Evolutionary conservation across 768 basidiomycete genomes (phyloP).

Genomic region (Leccinum truebloodii): DNA sequence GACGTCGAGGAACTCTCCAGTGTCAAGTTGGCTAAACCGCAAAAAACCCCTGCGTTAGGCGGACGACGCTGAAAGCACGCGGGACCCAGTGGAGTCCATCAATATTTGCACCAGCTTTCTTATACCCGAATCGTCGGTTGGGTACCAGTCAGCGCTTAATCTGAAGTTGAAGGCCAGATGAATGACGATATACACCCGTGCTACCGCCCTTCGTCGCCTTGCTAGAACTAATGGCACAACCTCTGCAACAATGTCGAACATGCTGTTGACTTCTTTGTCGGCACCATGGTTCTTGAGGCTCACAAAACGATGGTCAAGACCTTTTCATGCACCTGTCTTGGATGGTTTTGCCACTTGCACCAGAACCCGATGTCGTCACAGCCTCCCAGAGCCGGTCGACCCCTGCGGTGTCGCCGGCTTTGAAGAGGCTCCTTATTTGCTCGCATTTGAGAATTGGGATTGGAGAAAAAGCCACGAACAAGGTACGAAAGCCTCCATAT

Average conservation of each 20-base stretch:
- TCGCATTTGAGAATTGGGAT: too few species aligned
- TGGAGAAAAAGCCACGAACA: too few species aligned
- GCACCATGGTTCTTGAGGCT: slow-evolving; percentile 34
- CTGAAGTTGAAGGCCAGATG: too few species aligned
- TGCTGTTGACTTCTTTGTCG: slow-evolving; percentile 30
- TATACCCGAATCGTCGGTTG: slow-evolving; percentile 42
- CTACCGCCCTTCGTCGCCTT: slow-evolving; percentile 40
- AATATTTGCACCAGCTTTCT: slow-evolving; percentile 27
- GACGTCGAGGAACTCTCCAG: slow-evolving; percentile 64
- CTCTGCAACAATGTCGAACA: slow-evolving; percentile 45
- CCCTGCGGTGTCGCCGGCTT: slow-evolving; percentile 37
- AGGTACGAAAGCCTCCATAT: too few species aligned
- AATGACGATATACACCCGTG: slow-evolving; percentile 32
- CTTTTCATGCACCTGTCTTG: background rate
- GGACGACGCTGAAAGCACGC: background rate
- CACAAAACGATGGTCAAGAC: background rate
- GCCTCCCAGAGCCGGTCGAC: slow-evolving; percentile 47
- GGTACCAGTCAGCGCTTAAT: background rate
- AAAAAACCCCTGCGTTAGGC: too few species aligned
- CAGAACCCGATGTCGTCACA: slow-evolving; percentile 52
- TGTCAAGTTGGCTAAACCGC: slow-evolving; percentile 38
- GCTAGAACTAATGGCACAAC: slow-evolving; percentile 45
- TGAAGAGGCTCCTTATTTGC: slow-evolving; percentile 27
- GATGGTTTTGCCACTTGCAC: slow-evolving; percentile 38
- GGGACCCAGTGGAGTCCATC: slow-evolving; percentile 34